Base-by-base conservation (phyloP, 495 filamentous ascomycete genomes). In the Tuber melanosporum region DNA sequence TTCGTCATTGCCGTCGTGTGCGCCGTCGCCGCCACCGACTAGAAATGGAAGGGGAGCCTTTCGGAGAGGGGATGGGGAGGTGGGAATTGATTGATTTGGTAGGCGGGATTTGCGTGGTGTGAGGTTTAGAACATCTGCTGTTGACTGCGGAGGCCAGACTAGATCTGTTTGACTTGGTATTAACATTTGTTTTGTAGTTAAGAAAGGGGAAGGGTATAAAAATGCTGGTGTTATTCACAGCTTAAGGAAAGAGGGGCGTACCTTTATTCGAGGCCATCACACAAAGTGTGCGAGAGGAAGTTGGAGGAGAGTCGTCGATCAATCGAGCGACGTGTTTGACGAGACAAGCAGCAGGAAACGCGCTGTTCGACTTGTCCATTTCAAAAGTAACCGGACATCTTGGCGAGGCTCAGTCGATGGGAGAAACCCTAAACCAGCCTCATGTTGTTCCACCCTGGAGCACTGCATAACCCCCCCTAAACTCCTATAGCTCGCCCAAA, bases 1-100 rank as follows among this genome's bases (percentile, higher is more conserved):
- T 2, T 88, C 87, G 41, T 88, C 84, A 1, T 77, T 82, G 22
- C 82, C 82, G 42, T 82, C 83, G 49, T 84, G 82, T 71, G 86
- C 79, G 5, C 81, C 85, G 32, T 86, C 84, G 45, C 84, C 77
- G 22, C 75, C 78, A 19, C 73, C 73, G 6, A 83, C 75, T 12
- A 71, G 73, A 22, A 78, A 81, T n/a, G 81, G 81, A 39, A 79
- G 69, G 0, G 82, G 71, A 41, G 79, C 73, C 14, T 71, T 75
- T 20, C 75, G 76, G n/a, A 80, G 75, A 17, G 78, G 75, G n/a
- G 82, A 82, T n/a, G 80, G 80, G 17, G 78, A 83, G 57, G 75
- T 69, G 20, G 82, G 73, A 22, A 75, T 74, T 41, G 80, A 78
- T 69, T 73, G 79, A 6, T n/a, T 39, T 39, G 70, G 42, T 15